Evolutionary conservation across 352 stramenopile species (phyloP).

Genomic region (Blastocystis sp.): DNA sequence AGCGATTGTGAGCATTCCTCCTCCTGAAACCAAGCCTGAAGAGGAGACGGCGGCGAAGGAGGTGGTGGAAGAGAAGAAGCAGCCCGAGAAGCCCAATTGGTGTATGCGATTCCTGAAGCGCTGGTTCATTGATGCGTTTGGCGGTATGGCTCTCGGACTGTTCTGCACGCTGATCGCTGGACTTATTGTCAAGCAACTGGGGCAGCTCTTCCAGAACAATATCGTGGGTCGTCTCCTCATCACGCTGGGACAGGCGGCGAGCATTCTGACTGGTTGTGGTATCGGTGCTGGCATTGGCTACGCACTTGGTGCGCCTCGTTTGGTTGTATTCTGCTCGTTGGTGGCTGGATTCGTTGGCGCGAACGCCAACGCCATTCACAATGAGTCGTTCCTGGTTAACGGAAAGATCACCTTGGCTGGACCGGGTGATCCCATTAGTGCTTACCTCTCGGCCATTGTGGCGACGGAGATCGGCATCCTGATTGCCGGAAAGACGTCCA

Average conservation of each 20-base stretch:
- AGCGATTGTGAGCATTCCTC: not conserved
- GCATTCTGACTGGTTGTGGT: slow-evolving; percentile 17
- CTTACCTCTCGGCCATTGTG: slow-evolving; percentile 6
- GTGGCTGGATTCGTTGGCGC: slow-evolving; percentile 37
- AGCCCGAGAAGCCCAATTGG: not conserved
- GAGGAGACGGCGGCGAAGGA: not conserved
- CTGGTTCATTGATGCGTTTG: slow-evolving; percentile 49
- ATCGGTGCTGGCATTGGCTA: slow-evolving; percentile 41
- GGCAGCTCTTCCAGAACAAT: not conserved
- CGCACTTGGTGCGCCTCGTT: not conserved
- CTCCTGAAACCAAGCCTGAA: not conserved
- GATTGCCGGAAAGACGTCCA: slow-evolving; percentile 25
- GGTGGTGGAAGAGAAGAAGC: not conserved
- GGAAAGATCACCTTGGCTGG: not conserved
- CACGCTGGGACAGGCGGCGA: not conserved
- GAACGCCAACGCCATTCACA: not conserved
- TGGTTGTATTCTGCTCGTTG: slow-evolving; percentile 21
- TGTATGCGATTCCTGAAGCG: slow-evolving; percentile 8
- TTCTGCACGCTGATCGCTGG: slow-evolving; percentile 44
- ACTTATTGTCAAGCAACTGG: slow-evolving; percentile 39
- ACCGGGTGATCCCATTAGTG: slow-evolving; percentile 25
- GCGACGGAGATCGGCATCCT: slow-evolving; percentile 3
- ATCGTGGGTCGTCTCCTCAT: not conserved
- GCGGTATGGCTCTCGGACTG: slow-evolving; percentile 33
- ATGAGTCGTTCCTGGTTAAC: not conserved